Conservation (phyloP, 23 red algal genomes). For the Gracilaria vermiculophylla region DNA sequence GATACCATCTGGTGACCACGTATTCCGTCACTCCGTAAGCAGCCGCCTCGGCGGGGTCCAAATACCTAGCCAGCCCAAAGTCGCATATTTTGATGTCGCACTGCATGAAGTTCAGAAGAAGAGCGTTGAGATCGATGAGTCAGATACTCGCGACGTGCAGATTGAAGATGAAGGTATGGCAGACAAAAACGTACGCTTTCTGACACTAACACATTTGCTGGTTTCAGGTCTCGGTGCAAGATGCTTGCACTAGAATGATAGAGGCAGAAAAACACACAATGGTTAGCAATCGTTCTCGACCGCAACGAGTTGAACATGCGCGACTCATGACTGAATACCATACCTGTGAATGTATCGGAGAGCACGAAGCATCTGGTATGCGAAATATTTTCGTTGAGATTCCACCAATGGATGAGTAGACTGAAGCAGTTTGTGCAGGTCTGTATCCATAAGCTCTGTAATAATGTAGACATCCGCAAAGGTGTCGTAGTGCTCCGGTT, state of each 20-base stretch:
- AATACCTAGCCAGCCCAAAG: slow-evolving; percentile 89
- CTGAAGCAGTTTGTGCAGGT: slow-evolving; percentile 86
- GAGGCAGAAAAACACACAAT: background rate
- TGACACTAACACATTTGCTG: slow-evolving; percentile 83
- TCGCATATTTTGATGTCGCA: slow-evolving; percentile 88
- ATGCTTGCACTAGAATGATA: slow-evolving; percentile 47
- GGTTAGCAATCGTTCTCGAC: background rate
- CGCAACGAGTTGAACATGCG: background rate
- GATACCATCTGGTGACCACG: slow-evolving; percentile 90
- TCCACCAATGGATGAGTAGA: slow-evolving; percentile 68
- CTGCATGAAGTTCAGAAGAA: background rate
- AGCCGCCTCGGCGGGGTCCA: slow-evolving; percentile 53
- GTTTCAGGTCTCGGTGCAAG: slow-evolving; percentile 90
- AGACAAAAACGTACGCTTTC: slow-evolving; percentile 43
- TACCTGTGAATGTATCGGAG: slow-evolving; percentile 93
- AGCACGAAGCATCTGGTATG: slow-evolving; percentile 91
- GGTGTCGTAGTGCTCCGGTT: slow-evolving; percentile 61
- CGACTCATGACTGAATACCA: background rate
- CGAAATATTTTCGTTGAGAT: slow-evolving; percentile 89
- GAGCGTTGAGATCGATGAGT: background rate
- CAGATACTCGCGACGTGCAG: background rate
- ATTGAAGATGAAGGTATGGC: no score
- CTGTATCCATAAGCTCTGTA: slow-evolving; percentile 95
- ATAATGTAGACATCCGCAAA: slow-evolving; percentile 97
- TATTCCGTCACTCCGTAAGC: slow-evolving; percentile 81